Evolutionary conservation across 768 basidiomycete species (phyloP).

Genomic region (Pleurotus giganteus): DNA sequence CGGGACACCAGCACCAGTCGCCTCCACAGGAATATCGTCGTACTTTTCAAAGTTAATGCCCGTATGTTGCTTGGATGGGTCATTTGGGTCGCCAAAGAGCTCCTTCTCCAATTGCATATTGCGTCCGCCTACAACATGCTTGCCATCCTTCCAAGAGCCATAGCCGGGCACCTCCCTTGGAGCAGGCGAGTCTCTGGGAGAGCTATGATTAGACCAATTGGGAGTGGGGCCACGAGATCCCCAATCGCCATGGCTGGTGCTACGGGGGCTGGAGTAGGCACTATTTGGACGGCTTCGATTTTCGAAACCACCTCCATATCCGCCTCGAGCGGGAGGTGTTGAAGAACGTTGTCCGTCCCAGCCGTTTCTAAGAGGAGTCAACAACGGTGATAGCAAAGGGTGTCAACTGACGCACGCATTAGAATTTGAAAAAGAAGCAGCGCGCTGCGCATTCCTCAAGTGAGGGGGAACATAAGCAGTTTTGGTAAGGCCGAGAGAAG

Average conservation of each 20-base stretch:
- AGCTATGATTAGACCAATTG: slow-evolving; percentile 40
- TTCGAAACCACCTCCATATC: slow-evolving; percentile 43
- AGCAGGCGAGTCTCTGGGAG: slow-evolving; percentile 37
- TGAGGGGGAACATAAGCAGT: slow-evolving; percentile 89
- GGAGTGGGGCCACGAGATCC: slow-evolving; percentile 32
- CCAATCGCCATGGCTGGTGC: slow-evolving; percentile 40
- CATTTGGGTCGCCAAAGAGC: slow-evolving; percentile 82
- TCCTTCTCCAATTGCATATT: slow-evolving; percentile 94
- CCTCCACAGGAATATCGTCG: slow-evolving; percentile 99
- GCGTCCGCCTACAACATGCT: slow-evolving; percentile 79
- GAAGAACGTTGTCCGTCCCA: slow-evolving; percentile 72
- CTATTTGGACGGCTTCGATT: slow-evolving; percentile 40
- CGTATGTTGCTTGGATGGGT: slow-evolving; percentile 87
- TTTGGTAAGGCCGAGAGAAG: slow-evolving; percentile 76
- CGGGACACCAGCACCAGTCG: slow-evolving; percentile 95
- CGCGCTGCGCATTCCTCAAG: slow-evolving; percentile 83
- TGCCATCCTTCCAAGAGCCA: slow-evolving; percentile 88
- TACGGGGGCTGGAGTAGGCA: slow-evolving; percentile 39
- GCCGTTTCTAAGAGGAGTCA: slow-evolving; percentile 47
- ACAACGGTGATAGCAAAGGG: slow-evolving; percentile 14
- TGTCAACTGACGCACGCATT: slow-evolving; percentile 50
- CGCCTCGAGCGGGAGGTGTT: slow-evolving; percentile 53
- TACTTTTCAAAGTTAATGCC: slow-evolving; percentile 99
- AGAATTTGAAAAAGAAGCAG: slow-evolving; percentile 54
- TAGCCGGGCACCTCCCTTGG: slow-evolving; percentile 52